phyloP scores from a whole-genome alignment of 2,329 filamentous ascomycete genomes.

The Penicillium hordei region DNA sequence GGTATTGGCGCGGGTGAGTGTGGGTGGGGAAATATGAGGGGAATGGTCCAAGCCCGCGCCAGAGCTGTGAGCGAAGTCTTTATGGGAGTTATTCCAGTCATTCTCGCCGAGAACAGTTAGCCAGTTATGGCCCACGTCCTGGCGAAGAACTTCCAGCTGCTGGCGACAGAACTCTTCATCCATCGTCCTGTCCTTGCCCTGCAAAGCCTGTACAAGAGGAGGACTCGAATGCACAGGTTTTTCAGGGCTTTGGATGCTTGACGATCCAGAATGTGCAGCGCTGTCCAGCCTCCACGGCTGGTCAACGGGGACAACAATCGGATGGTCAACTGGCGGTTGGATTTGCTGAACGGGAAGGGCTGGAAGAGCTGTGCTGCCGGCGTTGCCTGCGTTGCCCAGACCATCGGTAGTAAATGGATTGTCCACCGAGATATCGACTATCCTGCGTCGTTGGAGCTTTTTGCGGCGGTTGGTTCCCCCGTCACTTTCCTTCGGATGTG shows the following conservation, averaged over 20 bases:
- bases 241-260: slow-evolving; percentile 23
- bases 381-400: slow-evolving; percentile 26
- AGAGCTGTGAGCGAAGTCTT: slow-evolving; percentile 32
- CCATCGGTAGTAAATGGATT: slow-evolving; percentile 38
- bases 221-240: slow-evolving; percentile 22
- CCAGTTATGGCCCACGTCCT: slow-evolving; percentile 84
- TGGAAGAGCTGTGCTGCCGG: slow-evolving; percentile 32
- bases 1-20: slow-evolving; percentile 37
- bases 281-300: slow-evolving; percentile 35
- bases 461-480: slow-evolving; percentile 41
- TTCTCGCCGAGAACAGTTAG: slow-evolving; percentile 83
- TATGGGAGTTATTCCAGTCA: slow-evolving; percentile 49
- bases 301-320: slow-evolving; percentile 27
- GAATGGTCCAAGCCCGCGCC: slow-evolving; percentile 35
- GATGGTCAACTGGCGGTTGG: slow-evolving; percentile 29
- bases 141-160: slow-evolving; percentile 81
- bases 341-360: slow-evolving; percentile 32
- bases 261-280: slow-evolving; percentile 29
- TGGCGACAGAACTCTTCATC: slow-evolving; percentile 78
- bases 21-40: slow-evolving; percentile 32
- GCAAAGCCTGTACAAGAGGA: slow-evolving; percentile 25
- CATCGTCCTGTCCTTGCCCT: slow-evolving; percentile 39
- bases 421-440: slow-evolving; percentile 57
- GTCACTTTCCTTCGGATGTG: slow-evolving; percentile 27
- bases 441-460: slow-evolving; percentile 56